Evolutionary conservation across 208 protist species (phyloP), one percentile per base, ranked within the genome.

Genomic region (Trypanosoma cruzi): DNA sequence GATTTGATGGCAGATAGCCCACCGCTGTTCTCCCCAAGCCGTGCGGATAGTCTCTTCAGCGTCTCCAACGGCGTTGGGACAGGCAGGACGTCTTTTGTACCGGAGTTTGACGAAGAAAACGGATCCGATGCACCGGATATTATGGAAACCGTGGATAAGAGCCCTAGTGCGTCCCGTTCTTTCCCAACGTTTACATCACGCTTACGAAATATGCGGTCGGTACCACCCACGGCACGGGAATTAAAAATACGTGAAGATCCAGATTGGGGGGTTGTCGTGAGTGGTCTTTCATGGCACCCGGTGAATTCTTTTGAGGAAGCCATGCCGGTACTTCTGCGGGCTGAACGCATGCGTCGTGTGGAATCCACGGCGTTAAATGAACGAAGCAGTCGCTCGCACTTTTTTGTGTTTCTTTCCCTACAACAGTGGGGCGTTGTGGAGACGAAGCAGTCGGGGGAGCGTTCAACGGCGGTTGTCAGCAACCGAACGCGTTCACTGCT

Each of bases 311-410:
- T 79, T 29, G 73, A 68, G 18, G 83, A 85, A 29, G 84, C 71
- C 14, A 82, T 90, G 73, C 34, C 53, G 7, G 59, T 62, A 0
- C 49, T 94, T 4, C 68, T 31, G 22, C 46, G n/a, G 1, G 85
- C 80, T 14, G 59, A 84, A 44, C 73, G 34, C 20, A 75, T 74
- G 18, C 81, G 93, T 46, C 78, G 86, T 50, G 75, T 90, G 34
- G 80, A 77, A 14, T 73, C 70, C 24, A 98, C 94, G 3, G 54
- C 76, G 14, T 76, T 96, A n/a, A 98, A 98, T 84, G 55, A 62
- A 18, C 31, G 89, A 64, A 98, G 89, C 64, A 92, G 66, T 63
- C 84, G 95, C 34, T 89, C 86, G 13, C 95, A 98, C 70, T 84
- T 84, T 20, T 86, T 98, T 29, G 94, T 97, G 62, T 86, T 89